Conservation (phyloP, 106 monocot species). For the Phalaenopsis aphrodite region DNA sequence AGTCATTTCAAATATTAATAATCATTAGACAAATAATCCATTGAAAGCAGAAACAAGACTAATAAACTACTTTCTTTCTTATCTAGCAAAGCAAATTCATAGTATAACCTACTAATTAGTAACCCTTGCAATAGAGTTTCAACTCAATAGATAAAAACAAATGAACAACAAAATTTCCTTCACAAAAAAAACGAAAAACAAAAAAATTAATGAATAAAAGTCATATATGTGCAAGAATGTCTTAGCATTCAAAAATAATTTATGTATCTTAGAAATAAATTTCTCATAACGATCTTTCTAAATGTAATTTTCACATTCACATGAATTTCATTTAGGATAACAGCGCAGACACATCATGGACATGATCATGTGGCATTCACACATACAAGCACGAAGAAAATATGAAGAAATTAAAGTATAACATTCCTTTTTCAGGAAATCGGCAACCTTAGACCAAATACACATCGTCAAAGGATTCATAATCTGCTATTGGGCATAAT, state of each 20-base stretch:
- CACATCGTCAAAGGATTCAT: not conserved
- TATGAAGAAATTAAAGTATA: not conserved
- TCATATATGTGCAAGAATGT: no score
- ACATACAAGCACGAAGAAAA: no score
- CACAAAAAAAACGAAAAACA: no score
- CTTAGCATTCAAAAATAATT: no score
- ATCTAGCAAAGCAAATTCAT: not conserved
- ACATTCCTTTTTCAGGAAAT: not conserved
- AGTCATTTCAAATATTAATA: not conserved
- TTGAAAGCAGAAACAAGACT: not conserved
- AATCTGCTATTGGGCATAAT: not conserved
- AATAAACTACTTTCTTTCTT: not conserved
- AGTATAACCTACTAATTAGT: not conserved
- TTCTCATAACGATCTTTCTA: no score
- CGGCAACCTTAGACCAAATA: not conserved
- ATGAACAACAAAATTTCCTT: not conserved
- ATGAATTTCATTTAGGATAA: no score
- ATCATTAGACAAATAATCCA: not conserved
- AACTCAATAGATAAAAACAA: not conserved
- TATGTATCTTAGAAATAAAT: no score
- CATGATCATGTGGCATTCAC: no score
- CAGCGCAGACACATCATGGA: no score
- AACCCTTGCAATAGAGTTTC: not conserved
- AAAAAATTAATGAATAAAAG: no score
- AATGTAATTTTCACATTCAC: no score